These are phyloP conservation scores for Silene coronaria DNA, from an alignment of 179 eudicot species.

Conservation along the genomic window DNA sequence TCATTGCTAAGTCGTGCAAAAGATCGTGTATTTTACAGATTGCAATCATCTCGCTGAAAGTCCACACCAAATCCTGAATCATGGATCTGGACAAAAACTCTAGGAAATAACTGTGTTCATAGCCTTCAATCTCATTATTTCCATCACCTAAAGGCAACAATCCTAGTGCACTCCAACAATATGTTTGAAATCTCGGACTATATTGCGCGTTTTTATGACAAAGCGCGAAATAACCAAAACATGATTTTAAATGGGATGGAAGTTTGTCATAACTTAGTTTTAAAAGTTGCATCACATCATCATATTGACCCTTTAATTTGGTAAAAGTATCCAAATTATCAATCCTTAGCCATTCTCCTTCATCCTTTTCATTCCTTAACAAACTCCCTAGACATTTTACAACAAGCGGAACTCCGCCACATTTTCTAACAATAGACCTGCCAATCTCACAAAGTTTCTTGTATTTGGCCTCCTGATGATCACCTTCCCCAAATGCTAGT, in stretches of 20 bases:
- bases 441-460: neutral
- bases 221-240: too few species aligned
- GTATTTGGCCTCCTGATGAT: neutral
- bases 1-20: conserved; percentile 38
- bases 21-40: conserved; percentile 40
- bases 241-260: conserved; percentile 5
- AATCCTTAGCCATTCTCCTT: conserved; percentile 10
- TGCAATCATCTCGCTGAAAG: conserved; percentile 21
- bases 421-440: neutral
- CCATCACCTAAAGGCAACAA: too few species aligned
- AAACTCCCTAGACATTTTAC: conserved; percentile 6
- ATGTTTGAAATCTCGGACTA: too few species aligned
- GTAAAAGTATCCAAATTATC: conserved; percentile 15
- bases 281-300: neutral
- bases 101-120: too few species aligned
- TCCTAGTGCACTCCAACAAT: conserved; percentile 29
- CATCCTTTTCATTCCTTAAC: neutral
- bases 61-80: conserved; percentile 23
- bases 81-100: conserved; percentile 11
- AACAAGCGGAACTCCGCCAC: conserved; percentile 28
- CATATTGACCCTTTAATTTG: conserved; percentile 8
- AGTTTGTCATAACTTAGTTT: conserved; percentile 8
- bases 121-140: too few species aligned
- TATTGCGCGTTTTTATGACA: too few species aligned
- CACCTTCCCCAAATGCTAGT: neutral